Conservation (phyloP, 176 grass and related monocot species). For the Bonia amplexicaulis region DNA sequence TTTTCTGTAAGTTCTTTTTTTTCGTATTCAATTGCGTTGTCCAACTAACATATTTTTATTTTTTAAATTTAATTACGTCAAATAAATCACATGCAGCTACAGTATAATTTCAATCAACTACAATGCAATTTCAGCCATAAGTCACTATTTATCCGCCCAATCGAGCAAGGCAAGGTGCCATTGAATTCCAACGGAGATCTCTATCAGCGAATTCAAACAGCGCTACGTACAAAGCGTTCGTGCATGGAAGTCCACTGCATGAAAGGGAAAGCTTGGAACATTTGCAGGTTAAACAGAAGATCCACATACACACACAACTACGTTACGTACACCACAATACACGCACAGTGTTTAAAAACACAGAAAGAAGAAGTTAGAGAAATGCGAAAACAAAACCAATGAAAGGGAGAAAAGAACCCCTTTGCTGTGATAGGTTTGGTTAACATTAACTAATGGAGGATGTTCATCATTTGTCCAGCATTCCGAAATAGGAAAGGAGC, state of each 20-base stretch:
- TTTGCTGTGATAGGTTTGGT: neutral
- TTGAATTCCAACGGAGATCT: neutral
- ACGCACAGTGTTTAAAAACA: neutral
- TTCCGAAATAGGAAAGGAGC: conserved; percentile 28
- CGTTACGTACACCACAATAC: neutral
- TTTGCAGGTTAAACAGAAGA: conserved; percentile 8
- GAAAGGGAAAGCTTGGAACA: neutral
- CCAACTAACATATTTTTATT: too few relatives aligned
- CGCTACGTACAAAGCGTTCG: neutral
- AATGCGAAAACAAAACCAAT: neutral
- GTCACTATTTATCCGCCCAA: too few relatives aligned
- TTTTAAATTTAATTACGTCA: too few relatives aligned
- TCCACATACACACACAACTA: conserved; percentile 6
- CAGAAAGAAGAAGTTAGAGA: neutral
- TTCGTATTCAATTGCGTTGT: too few relatives aligned
- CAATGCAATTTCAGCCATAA: too few relatives aligned
- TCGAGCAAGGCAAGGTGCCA: too few relatives aligned
- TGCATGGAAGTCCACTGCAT: neutral
- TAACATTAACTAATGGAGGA: neutral
- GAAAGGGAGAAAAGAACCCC: neutral
- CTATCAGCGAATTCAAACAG: neutral
- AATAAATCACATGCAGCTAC: too few relatives aligned
- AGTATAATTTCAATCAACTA: too few relatives aligned
- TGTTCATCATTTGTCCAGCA: neutral
- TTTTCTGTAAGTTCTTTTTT: too few relatives aligned